These are phyloP conservation scores for Boletus sp. DNA, from an alignment of 768 basidiomycete species.

Conservation along the genomic window DNA sequence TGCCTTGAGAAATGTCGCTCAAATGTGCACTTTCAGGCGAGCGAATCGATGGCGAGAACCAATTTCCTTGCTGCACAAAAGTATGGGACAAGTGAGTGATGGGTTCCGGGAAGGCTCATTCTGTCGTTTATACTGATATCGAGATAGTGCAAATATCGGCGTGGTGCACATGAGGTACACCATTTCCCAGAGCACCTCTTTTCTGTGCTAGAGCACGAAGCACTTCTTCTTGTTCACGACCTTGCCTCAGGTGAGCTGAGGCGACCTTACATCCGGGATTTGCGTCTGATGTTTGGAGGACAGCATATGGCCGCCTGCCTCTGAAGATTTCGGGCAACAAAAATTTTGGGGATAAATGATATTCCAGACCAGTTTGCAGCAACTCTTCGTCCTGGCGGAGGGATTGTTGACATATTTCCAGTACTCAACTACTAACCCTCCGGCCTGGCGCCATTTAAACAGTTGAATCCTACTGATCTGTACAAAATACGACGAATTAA, in stretches of 20 bases:
- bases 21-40: not conserved
- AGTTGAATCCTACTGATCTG: not conserved
- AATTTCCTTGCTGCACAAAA: conserved; percentile 4
- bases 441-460: conserved; percentile 6
- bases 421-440: not conserved
- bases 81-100: conserved; percentile 8
- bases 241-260: conserved; percentile 1
- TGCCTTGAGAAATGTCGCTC: not conserved
- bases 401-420: conserved; percentile 8
- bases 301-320: conserved; percentile 3
- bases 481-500: not conserved
- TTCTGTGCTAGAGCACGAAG: conserved; percentile 7
- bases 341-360: conserved; percentile 3
- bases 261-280: conserved; percentile 1
- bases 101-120: no score
- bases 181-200: not conserved
- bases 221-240: conserved; percentile 4
- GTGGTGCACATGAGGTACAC: conserved; percentile 3
- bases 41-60: conserved; percentile 4
- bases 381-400: conserved; percentile 5
- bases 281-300: conserved; percentile 6
- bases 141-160: conserved; percentile 4
- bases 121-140: not conserved
- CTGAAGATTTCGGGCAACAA: conserved; percentile 1
- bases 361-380: not conserved